Conservation (phyloP, 306 rosid species). For the Trifolium fragiferum region DNA sequence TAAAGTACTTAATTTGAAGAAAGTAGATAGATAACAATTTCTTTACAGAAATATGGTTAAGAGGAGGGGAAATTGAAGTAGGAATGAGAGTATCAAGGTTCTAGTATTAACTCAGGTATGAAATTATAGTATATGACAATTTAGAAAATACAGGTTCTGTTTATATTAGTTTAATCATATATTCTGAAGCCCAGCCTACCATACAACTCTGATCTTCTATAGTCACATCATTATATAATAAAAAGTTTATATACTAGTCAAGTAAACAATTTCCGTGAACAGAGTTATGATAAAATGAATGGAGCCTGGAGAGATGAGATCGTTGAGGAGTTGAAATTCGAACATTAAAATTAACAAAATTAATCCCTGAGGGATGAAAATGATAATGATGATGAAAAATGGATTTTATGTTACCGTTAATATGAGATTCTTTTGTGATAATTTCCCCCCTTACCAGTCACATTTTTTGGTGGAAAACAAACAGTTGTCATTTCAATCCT, state of each 20-base stretch:
- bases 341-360: constrained; percentile 10
- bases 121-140: not conserved
- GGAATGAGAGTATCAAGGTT: constrained; percentile 21
- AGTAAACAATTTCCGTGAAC: constrained; percentile 10
- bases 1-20: not conserved
- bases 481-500: constrained; percentile 31
- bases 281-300: constrained; percentile 3
- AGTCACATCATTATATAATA: not conserved
- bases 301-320: constrained; percentile 19
- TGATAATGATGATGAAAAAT: constrained; percentile 21
- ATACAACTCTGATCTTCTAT: constrained; percentile 14
- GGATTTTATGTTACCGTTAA: constrained; percentile 21
- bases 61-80: constrained; percentile 7
- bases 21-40: constrained; percentile 5
- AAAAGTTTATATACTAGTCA: not conserved
- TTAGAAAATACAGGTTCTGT: constrained; percentile 8
- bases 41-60: constrained; percentile 15
- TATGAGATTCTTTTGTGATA: constrained; percentile 15
- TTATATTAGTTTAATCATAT: not conserved
- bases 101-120: not conserved
- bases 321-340: constrained; percentile 14
- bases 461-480: constrained; percentile 14
- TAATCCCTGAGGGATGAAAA: not conserved
- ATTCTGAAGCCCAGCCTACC: not conserved
- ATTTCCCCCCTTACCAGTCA: constrained; percentile 1